Evolutionary conservation across 306 rosid species (phyloP).

Genomic region (Sindora glabra): DNA sequence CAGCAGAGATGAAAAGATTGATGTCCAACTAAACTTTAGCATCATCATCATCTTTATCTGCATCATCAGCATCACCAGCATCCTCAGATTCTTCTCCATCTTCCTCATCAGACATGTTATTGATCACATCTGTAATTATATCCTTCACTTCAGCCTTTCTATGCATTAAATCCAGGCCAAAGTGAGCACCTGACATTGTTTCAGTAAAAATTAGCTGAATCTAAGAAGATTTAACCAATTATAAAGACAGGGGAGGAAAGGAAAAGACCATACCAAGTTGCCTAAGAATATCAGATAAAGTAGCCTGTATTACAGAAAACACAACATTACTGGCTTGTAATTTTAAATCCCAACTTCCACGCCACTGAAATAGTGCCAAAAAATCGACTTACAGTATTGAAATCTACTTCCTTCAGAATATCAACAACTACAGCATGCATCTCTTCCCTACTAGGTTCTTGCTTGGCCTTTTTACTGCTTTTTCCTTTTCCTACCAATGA

Average conservation of each 20-base stretch:
- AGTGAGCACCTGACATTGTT: conserved; percentile 65
- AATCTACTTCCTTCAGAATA: conserved; percentile 89
- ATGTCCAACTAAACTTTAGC: conserved; percentile 19
- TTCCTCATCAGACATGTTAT: conserved; percentile 93
- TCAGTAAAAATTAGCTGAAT: conserved; percentile 12
- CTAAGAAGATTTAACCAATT: background rate
- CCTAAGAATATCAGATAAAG: conserved; percentile 89
- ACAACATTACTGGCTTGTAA: background rate
- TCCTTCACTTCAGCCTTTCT: conserved; percentile 95
- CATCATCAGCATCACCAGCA: conserved; percentile 39
- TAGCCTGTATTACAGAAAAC: conserved; percentile 56
- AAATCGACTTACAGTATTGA: conserved; percentile 69
- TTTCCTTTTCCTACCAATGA: conserved; percentile 52
- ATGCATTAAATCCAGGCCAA: conserved; percentile 90
- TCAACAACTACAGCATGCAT: conserved; percentile 83
- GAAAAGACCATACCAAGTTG: conserved; percentile 68
- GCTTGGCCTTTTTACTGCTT: conserved; percentile 73
- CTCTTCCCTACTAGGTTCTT: conserved; percentile 68
- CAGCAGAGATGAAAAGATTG: conserved; percentile 25
- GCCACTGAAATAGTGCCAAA: background rate
- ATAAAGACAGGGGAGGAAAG: background rate
- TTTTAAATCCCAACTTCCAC: background rate
- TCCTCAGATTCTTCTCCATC: conserved; percentile 65
- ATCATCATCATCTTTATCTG: conserved; percentile 42
- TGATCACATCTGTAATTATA: conserved; percentile 92